Evolutionary conservation across 768 basidiomycete species (phyloP).

Genomic region (Panus rudis): DNA sequence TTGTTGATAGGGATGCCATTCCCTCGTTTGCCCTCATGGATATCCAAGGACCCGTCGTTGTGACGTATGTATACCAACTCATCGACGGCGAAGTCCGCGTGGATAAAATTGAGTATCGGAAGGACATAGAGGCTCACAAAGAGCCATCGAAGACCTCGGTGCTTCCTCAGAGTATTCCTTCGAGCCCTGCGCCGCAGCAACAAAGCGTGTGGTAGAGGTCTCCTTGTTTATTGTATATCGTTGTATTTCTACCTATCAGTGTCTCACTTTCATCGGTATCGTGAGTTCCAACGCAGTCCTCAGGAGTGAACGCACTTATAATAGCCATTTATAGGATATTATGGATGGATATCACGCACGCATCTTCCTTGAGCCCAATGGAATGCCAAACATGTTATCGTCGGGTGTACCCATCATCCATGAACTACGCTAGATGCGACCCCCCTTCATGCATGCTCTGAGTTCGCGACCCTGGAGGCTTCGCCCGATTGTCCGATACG

Average conservation of each 20-base stretch:
- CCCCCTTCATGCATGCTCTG: too few species aligned
- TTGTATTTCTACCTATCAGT: background rate
- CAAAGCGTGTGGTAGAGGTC: conserved; percentile 25
- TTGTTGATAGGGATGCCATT: conserved; percentile 58
- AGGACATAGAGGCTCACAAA: conserved; percentile 38
- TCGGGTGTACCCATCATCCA: too few species aligned
- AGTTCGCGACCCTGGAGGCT: too few species aligned
- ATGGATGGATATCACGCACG: too few species aligned
- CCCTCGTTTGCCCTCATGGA: conserved; percentile 98
- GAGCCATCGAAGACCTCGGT: conserved; percentile 35
- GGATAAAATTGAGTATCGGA: conserved; percentile 83
- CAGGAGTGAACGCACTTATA: too few species aligned
- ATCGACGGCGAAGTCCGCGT: conserved; percentile 92
- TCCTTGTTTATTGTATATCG: background rate
- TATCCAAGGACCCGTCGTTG: conserved; percentile 93
- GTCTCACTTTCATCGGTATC: too few species aligned
- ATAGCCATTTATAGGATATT: too few species aligned
- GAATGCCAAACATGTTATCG: too few species aligned
- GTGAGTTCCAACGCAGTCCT: too few species aligned
- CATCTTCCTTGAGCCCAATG: too few species aligned
- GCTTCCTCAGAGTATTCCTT: conserved; percentile 47
- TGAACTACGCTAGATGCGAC: too few species aligned
- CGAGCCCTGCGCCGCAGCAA: conserved; percentile 26
- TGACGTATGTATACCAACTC: conserved; percentile 95
- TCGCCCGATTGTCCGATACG: too few species aligned